Base-by-base conservation (phyloP, 2,329 filamentous ascomycete genomes). In the Trichoderma sp. region DNA sequence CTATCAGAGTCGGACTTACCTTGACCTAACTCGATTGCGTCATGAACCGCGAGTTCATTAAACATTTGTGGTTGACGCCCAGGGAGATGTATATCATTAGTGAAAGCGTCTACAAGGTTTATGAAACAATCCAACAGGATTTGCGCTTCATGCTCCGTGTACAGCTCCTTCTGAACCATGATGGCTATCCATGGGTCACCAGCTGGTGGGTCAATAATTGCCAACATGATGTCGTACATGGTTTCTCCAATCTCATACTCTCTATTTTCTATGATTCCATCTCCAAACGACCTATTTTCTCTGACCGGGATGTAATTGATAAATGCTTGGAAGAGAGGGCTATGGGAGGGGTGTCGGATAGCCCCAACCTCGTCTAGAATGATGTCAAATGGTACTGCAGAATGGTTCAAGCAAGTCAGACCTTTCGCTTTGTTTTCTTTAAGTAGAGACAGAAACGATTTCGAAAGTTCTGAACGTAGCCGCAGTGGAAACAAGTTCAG, bases 281-380 rank as follows among this genome's bases (percentile, higher is more conserved):
- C 77, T 72, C 53, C 72, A 68, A 34, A 73, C 74, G 57, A 30
- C 26, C 28, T 28, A 64, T 71, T 47, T 72, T 74, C 66, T 79
- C 76, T 17, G 75, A 73, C 9, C 76, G 77, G 57, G n/a, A 59
- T 59, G 62, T 82, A 82, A 71, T 82, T 74, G 43, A 82, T 34
- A 57, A 80, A 78, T 1, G 77, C 80, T 74, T 89, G 87, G 78
- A 88, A 88, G 0, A 88, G 39, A 0, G 87, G 87, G 34, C 73
- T 82, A 62, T 83, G 74, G 0, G 77, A 72, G 0, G 81, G 69
- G 0, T 84, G 83, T 2, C 85, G 77, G 0, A 79, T 73, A 1
- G 84, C 79, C 3, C 79, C 76, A 1, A 88, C 76, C 28, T 85
- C 77, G 0, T 83, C 75, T 0, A 89, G 77, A 0, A 89, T 73